These are phyloP conservation scores for Groenewaldozyma sp. DNA, from an alignment of 1,139 yeast species.

Conservation along the genomic window DNA sequence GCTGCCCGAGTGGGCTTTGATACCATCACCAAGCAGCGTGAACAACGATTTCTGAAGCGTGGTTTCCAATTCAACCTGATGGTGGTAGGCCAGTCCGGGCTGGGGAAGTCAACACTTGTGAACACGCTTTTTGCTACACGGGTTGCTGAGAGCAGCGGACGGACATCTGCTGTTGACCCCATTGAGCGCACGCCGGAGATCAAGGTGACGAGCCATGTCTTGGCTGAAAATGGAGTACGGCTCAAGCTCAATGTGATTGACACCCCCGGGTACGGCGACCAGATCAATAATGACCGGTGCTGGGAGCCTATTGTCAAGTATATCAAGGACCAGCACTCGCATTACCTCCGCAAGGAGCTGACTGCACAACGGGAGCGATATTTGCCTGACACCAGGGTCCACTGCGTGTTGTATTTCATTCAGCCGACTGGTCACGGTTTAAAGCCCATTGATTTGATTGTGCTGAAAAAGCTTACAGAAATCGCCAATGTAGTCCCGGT, in stretches of 20 bases:
- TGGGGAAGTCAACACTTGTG: slow-evolving; percentile 86
- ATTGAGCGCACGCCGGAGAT: slow-evolving; percentile 85
- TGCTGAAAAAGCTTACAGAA: slow-evolving; percentile 76
- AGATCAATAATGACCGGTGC: slow-evolving; percentile 83
- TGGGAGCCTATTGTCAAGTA: slow-evolving; percentile 97
- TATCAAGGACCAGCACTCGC: slow-evolving; percentile 93
- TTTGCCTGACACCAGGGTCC: slow-evolving; percentile 88
- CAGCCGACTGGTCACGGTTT: slow-evolving; percentile 81
- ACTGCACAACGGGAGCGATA: slow-evolving; percentile 88
- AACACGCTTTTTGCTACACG: slow-evolving; percentile 85
- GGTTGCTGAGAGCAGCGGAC: slow-evolving; percentile 64
- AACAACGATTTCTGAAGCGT: slow-evolving; percentile 78
- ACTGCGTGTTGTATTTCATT: slow-evolving; percentile 83
- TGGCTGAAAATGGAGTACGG: slow-evolving; percentile 79
- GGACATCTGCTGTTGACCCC: slow-evolving; percentile 57
- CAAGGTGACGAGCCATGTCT: slow-evolving; percentile 55
- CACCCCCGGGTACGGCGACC: slow-evolving; percentile 98
- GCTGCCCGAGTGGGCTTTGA: slow-evolving; percentile 83
- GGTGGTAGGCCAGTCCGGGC: slow-evolving; percentile 90
- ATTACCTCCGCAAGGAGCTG: slow-evolving; percentile 85
- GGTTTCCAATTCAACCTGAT: slow-evolving; percentile 92
- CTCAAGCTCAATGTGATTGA: slow-evolving; percentile 82
- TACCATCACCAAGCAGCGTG: slow-evolving; percentile 91
- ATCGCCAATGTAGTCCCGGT: slow-evolving; percentile 92
- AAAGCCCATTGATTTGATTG: slow-evolving; percentile 72